Conservation (phyloP, 2,329 filamentous ascomycete species). For the Colletotrichum sp. region DNA sequence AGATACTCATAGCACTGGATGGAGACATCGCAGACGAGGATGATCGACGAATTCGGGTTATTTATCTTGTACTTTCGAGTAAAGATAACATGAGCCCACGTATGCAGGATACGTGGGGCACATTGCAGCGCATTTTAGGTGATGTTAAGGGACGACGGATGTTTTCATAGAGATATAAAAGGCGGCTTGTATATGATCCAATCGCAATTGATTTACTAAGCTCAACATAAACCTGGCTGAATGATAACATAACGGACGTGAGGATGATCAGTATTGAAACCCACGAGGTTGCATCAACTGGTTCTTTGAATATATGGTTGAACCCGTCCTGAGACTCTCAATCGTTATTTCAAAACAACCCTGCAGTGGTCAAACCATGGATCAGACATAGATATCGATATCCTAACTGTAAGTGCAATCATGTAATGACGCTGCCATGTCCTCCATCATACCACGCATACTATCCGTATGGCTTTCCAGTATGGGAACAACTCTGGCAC, state of each 20-base stretch:
- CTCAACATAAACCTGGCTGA: rapidly evolving
- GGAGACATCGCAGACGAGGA: not conserved
- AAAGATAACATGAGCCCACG: not conserved
- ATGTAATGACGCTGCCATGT: not conserved
- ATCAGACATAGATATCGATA: not conserved
- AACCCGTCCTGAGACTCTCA: not conserved
- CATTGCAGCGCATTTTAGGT: not conserved
- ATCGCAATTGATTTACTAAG: rapidly evolving
- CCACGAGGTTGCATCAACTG: not conserved
- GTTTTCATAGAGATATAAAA: not conserved
- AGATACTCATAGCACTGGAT: not conserved
- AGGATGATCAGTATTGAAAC: not conserved
- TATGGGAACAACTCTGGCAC: not conserved
- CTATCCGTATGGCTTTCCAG: not conserved
- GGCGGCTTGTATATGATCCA: rapidly evolving
- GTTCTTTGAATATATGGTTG: not conserved
- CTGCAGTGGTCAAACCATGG: not conserved
- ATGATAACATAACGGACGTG: not conserved
- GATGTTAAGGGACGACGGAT: not conserved
- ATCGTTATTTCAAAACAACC: not conserved
- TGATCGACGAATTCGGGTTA: conserved; percentile 18
- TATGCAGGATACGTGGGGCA: not conserved
- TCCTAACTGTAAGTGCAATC: not conserved
- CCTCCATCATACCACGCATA: not conserved
- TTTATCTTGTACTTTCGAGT: not conserved